Evolutionary conservation across 192 early-diverging fungal species (phyloP), one percentile per base, ranked within the genome.

Genomic region (Lobosporangium transversale): DNA sequence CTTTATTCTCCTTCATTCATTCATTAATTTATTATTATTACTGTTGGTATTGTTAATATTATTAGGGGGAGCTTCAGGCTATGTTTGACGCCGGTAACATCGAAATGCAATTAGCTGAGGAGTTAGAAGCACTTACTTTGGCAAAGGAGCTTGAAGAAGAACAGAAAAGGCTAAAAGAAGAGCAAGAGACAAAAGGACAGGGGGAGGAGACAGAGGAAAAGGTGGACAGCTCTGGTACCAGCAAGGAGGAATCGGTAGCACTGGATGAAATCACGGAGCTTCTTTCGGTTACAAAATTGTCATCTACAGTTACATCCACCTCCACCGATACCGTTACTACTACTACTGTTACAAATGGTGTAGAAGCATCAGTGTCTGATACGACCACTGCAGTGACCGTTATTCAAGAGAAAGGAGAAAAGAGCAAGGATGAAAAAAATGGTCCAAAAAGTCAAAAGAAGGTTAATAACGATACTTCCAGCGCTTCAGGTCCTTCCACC

Each of bases 81-180:
- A 44, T 71, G 69, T 64, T 48, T 45, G 69, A 71, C 5, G 61
- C 60, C 0, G 69, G 69, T 5, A 62, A 71, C 40, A 58, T 58
- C 15, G 50, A 64, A 21, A 62, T 71, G 60, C 45, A 40, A 54
- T 24, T 63, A n/a, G 69, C 61, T 5, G 69, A 71, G 17, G 69
- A 71, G 29, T 44, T 71, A 18, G 69, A 75, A 18, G 71, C 71
- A 0, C 32, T 66, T 2, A 37, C 43, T 4, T 17, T 75, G 55
- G 57, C 71, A 37, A 40, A 59, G 14, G 61, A 63, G 35, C 21
- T 29, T 6, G 56, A 74, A 31, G 49, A 64, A n/a, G 61, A 63
- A 51, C 4, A 40, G 4, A 27, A 50, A 11, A 42, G 62, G n/a
- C 44, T 17, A 2, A 51, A 58, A 3, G 42, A 36, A 21, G 30